These are phyloP conservation scores for Diaporthe citri DNA, from an alignment of 2,329 filamentous ascomycete species.

Conservation along the genomic window DNA sequence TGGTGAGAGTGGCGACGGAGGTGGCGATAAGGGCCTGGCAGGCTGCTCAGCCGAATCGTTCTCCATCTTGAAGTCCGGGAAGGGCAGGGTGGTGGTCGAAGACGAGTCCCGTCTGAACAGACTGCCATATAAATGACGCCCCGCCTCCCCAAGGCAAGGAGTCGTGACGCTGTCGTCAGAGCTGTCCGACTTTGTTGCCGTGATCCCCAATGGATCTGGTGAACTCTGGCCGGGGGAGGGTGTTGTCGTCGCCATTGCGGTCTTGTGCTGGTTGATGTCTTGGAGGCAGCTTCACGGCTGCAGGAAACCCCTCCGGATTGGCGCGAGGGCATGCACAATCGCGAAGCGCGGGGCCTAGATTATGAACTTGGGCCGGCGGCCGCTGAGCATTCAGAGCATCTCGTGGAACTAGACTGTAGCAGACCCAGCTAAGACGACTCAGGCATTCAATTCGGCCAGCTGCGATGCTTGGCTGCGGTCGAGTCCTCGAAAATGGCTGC, in stretches of 20 bases:
- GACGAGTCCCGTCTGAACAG: conserved; percentile 6
- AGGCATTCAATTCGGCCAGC: not conserved
- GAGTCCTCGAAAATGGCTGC: not conserved
- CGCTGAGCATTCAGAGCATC: not conserved
- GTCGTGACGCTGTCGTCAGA: conserved; percentile 16
- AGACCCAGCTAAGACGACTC: not conserved
- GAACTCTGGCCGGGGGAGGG: conserved; percentile 5
- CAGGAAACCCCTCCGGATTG: not conserved
- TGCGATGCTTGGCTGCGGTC: not conserved
- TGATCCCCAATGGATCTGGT: conserved; percentile 2
- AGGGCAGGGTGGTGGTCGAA: conserved; percentile 5
- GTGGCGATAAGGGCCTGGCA: conserved; percentile 9
- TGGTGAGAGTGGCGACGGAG: conserved; percentile 13
- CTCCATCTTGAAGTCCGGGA: conserved; percentile 19
- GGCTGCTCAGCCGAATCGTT: not conserved
- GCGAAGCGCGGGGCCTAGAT: conserved; percentile 12
- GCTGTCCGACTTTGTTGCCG: not conserved
- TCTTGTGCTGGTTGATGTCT: not conserved
- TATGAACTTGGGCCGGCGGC: conserved; percentile 14
- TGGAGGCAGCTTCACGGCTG: too few species aligned
- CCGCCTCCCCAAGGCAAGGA: conserved; percentile 10
- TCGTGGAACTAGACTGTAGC: not conserved
- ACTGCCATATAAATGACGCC: not conserved
- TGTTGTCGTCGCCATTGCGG: conserved; percentile 6
- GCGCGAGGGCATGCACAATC: not conserved